phyloP scores from a whole-genome alignment of 2,329 filamentous ascomycete genomes.

The Stagonosporopsis cucurbitacearum region DNA sequence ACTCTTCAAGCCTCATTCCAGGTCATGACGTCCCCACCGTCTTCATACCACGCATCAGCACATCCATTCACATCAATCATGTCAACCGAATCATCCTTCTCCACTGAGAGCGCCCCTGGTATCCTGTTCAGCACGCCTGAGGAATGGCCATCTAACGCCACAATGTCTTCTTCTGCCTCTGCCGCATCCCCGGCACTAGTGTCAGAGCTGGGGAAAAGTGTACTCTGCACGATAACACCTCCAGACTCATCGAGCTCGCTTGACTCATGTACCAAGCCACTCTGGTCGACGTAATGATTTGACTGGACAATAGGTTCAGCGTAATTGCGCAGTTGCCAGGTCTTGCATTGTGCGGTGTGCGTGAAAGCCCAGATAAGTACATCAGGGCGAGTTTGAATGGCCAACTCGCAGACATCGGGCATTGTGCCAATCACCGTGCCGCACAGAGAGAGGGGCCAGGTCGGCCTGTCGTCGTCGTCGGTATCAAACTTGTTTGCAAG shows the following conservation, averaged over 20 bases:
- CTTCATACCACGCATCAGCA: slow-evolving; percentile 39
- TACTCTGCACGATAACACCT: slow-evolving; percentile 24
- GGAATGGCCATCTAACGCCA: slow-evolving; percentile 22
- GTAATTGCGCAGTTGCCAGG: slow-evolving; percentile 55
- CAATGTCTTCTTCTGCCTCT: background rate
- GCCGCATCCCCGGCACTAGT: background rate
- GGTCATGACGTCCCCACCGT: slow-evolving; percentile 36
- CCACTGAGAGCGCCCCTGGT: slow-evolving; percentile 33
- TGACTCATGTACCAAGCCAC: slow-evolving; percentile 34
- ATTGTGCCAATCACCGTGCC: slow-evolving; percentile 59
- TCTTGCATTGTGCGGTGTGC: slow-evolving; percentile 52
- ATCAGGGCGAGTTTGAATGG: slow-evolving; percentile 54
- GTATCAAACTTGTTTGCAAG: background rate
- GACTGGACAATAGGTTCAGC: slow-evolving; percentile 11
- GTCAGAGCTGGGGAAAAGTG: background rate
- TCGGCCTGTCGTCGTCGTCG: slow-evolving; percentile 18
- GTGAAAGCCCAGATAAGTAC: slow-evolving; percentile 62
- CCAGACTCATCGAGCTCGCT: slow-evolving; percentile 16
- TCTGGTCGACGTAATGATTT: slow-evolving; percentile 28
- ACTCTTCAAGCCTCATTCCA: slow-evolving; percentile 18
- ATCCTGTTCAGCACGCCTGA: slow-evolving; percentile 25
- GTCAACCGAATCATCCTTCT: slow-evolving; percentile 40
- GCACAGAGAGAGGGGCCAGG: slow-evolving; percentile 58
- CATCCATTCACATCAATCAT: slow-evolving; percentile 35
- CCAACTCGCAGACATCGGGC: slow-evolving; percentile 57